phyloP scores from a whole-genome alignment of 2,329 filamentous ascomycete species.

The Didymella sp. region DNA sequence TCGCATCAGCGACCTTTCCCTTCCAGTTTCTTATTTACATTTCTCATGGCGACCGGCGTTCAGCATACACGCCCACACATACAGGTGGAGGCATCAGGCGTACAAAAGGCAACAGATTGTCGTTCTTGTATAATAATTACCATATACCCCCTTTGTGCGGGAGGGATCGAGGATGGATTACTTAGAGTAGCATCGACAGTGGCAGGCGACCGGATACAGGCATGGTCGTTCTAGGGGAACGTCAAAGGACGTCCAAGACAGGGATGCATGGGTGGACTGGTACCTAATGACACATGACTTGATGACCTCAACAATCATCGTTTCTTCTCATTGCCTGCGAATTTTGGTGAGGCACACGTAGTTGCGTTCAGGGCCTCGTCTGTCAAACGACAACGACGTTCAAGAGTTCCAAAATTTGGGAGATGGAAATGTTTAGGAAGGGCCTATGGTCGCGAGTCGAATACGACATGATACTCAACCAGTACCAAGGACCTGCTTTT shows the following conservation, averaged over 20 bases:
- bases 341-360: too few relatives aligned
- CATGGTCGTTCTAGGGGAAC: not conserved
- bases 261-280: not conserved
- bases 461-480: too few relatives aligned
- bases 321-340: not conserved
- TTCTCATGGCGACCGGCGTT: conserved; percentile 12
- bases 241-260: not conserved
- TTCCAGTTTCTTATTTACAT: not conserved
- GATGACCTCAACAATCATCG: conserved; percentile 6
- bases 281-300: conserved; percentile 19
- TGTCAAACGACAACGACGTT: too few relatives aligned
- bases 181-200: not conserved
- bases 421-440: too few relatives aligned
- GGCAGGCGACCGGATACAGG: not conserved
- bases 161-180: not conserved
- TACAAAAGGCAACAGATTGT: conserved; percentile 13
- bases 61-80: conserved; percentile 12
- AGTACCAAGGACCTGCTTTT: not conserved
- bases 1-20: not conserved
- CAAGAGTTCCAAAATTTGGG: too few relatives aligned
- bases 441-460: too few relatives aligned
- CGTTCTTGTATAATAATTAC: conserved; percentile 23
- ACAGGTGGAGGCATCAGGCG: conserved; percentile 10
- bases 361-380: too few relatives aligned
- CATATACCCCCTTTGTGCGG: conserved; percentile 22